Evolutionary conservation across 805 yeast genomes (phyloP), one percentile per base, ranked within the genome.

Genomic region (Yarrowia osloensis): DNA sequence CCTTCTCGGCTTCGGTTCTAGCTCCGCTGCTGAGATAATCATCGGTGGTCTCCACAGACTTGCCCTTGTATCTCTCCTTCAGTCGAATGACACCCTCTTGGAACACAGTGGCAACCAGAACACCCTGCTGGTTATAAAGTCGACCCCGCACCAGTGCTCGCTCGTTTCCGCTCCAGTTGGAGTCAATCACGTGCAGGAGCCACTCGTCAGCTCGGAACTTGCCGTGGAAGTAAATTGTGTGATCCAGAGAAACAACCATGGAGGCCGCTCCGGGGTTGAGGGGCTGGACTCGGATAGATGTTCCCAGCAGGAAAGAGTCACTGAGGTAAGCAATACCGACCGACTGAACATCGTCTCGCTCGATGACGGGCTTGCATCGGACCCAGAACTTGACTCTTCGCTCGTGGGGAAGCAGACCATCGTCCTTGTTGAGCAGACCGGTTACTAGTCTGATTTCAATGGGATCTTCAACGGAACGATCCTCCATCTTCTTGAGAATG

Each of bases 51-150:
- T 61, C 66, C 26, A 61, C 66, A 9, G 31, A 15, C 42, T 33
- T 31, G 19, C 66, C 66, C 39, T 35, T 65, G 40, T 37, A 33
- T n/a, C 46, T 62, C 29, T 68, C 66, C 42, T 68, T 68, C 28
- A 68, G 21, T 42, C 70, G 44, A 62, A 72, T 84, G 67, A 86
- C 77, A 0, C 91, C 91, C 74, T 89, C 92, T 75, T 89, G 94
- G 9, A 86, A 74, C 67, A 94, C 81, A 1, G 99, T 98, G 71
- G 91, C 96, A 2, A 95, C 98, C 54, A 95, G 79, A 0, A 92
- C 85, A 76, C 99, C 99, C 76, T 95, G 98, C 71, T 86, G 87
- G 78, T 94, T 96, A 0, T 84, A 82, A 55, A 96, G 78, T 70
- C 87, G 88, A 1, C 99, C 99, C 69, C 81, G 81, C 72, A 88